These are phyloP conservation scores for Casaregolazyma lundiana DNA, from an alignment of 1,139 yeast species.

Conservation along the genomic window DNA sequence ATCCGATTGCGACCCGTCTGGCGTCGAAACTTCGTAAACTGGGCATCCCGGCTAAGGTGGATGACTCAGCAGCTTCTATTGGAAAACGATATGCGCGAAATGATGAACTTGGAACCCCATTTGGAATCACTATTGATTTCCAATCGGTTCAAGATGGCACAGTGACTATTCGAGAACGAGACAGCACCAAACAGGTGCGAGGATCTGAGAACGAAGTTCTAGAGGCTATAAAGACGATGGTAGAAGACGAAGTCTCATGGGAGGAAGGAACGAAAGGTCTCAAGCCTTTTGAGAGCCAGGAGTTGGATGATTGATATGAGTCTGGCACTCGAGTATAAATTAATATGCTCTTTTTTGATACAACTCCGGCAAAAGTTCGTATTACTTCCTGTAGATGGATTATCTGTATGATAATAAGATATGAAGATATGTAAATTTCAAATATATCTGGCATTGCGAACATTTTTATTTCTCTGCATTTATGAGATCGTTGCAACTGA, in stretches of 20 bases:
- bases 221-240: conserved; percentile 70
- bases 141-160: conserved; percentile 87
- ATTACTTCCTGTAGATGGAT: background rate
- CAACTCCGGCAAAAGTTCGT: no score
- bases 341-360: no score
- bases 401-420: background rate
- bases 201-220: conserved; percentile 78
- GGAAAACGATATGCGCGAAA: conserved; percentile 99
- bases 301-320: conserved; percentile 16
- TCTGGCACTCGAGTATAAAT: no score
- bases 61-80: conserved; percentile 95
- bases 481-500: no score
- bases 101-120: conserved; percentile 99
- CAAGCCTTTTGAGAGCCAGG: conserved; percentile 31
- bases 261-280: conserved; percentile 66
- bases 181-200: conserved; percentile 94
- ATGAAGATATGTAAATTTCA: background rate
- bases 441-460: no score
- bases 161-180: conserved; percentile 96
- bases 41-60: conserved; percentile 92
- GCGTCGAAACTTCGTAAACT: conserved; percentile 67
- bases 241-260: conserved; percentile 76
- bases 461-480: no score
- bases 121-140: conserved; percentile 96
- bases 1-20: conserved; percentile 61